Evolutionary conservation across 305 asterid genomes (phyloP).

Genomic region (Caryopteris hybrid): DNA sequence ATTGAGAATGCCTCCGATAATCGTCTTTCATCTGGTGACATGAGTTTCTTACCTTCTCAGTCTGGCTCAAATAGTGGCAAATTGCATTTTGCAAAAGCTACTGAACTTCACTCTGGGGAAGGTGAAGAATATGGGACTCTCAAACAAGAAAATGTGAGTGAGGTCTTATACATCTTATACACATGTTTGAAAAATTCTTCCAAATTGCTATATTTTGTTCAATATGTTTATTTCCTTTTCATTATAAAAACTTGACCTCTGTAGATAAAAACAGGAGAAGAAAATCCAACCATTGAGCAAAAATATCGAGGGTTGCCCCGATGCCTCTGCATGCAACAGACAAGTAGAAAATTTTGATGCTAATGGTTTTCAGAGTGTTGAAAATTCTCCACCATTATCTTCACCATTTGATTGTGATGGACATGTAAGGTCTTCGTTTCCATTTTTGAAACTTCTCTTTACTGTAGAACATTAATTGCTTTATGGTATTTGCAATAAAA

Average conservation of each 20-base stretch:
- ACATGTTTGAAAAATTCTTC: constrained; percentile 14
- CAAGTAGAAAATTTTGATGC: constrained; percentile 30
- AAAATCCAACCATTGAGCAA: constrained; percentile 27
- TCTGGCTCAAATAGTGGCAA: constrained; percentile 33
- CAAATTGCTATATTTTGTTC: constrained; percentile 24
- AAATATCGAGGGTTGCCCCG: constrained; percentile 31
- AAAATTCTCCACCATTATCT: constrained; percentile 21
- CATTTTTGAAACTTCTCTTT: not conserved
- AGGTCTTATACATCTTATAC: constrained; percentile 33
- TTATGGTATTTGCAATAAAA: not conserved
- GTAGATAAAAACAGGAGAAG: constrained; percentile 89
- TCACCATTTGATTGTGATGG: constrained; percentile 39
- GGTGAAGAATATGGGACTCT: constrained; percentile 26
- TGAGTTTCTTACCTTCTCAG: constrained; percentile 24
- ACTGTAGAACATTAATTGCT: constrained; percentile 1
- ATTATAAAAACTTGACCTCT: constrained; percentile 68
- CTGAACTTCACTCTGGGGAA: constrained; percentile 27
- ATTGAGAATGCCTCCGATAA: constrained; percentile 35
- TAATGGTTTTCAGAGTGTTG: constrained; percentile 21
- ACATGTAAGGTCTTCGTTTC: constrained; percentile 36
- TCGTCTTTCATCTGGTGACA: constrained; percentile 32
- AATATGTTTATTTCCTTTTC: constrained; percentile 49
- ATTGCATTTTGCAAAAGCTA: constrained; percentile 25
- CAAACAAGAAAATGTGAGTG: constrained; percentile 28
- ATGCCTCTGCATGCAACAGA: constrained; percentile 26